Percentiles rank a stretch among this genome's conserved stretches.
phyloP scores from a whole-genome alignment of 176 grass and related monocot species.

The Lolium perenne region DNA sequence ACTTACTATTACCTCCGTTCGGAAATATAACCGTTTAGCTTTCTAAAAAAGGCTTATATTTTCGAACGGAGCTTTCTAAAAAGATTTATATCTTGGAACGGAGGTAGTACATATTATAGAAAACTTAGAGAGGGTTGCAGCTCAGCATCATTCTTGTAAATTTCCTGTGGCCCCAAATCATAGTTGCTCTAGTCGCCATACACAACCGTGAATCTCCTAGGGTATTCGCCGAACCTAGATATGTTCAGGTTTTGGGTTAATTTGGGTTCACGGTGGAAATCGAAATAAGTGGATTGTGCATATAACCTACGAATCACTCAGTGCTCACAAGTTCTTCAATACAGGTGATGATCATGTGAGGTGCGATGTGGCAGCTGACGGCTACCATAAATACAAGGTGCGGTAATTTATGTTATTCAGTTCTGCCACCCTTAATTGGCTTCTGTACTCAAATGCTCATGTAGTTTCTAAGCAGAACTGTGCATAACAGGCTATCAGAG shows the following conservation, averaged over 20 bases:
- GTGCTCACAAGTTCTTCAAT: neutral
- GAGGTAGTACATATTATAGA: too few relatives aligned
- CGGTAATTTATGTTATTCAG: neutral
- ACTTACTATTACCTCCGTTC: too few relatives aligned
- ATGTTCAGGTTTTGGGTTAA: neutral
- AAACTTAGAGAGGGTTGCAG: neutral
- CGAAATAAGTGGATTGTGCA: neutral
- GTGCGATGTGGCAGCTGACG: constrained; percentile 50
- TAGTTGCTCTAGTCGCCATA: neutral
- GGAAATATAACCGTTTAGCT: too few relatives aligned
- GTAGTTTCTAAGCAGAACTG: neutral
- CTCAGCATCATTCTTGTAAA: neutral
- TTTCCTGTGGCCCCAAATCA: neutral
- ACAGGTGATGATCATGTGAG: constrained; percentile 21
- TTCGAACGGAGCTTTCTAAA: too few relatives aligned
- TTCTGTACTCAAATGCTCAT: neutral
- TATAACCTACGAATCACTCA: neutral
- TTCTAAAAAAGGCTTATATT: too few relatives aligned
- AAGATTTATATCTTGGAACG: too few relatives aligned
- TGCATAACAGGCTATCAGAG: neutral
- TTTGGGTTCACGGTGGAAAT: neutral
- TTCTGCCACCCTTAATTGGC: neutral
- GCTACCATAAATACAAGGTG: constrained; percentile 66
- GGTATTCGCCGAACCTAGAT: neutral
- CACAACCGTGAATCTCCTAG: neutral